Conservation (phyloP, 2,329 filamentous ascomycete species). For the Aspergillus sp. region DNA sequence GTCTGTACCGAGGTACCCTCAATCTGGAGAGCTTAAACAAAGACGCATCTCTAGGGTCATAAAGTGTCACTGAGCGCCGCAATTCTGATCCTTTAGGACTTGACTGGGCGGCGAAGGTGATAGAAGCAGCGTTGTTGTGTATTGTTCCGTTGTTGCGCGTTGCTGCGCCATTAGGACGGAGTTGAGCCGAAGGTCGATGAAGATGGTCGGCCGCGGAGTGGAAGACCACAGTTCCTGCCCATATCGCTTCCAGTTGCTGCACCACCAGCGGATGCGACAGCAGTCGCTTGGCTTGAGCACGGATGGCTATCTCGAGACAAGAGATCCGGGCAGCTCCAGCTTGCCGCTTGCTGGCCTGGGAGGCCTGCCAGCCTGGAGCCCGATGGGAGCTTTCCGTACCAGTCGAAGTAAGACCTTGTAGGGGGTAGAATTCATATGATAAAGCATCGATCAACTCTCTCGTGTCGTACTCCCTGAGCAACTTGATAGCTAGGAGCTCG, state of each 20-base stretch:
- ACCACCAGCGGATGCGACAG: constrained; percentile 88
- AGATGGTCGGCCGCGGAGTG: constrained; percentile 84
- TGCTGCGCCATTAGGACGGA: constrained; percentile 21
- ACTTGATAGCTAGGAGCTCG: constrained; percentile 83
- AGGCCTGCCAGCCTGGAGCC: constrained; percentile 31
- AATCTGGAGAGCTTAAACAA: constrained; percentile 88
- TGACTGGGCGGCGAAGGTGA: constrained; percentile 9
- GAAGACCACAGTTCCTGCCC: constrained; percentile 93
- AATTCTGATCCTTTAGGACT: constrained; percentile 22
- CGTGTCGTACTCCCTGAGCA: constrained; percentile 86
- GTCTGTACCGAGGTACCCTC: constrained; percentile 86
- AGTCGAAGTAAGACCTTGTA: constrained; percentile 67
- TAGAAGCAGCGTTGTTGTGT: constrained; percentile 27
- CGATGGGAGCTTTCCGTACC: constrained; percentile 36
- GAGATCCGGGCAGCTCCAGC: constrained; percentile 74
- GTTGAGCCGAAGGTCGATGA: constrained; percentile 60
- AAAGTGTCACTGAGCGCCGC: constrained; percentile 77
- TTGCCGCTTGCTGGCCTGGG: constrained; percentile 46
- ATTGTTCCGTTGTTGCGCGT: constrained; percentile 27
- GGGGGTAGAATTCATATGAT: constrained; percentile 90
- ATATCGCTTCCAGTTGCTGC: constrained; percentile 94
- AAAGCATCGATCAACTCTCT: constrained; percentile 90
- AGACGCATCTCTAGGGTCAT: constrained; percentile 87
- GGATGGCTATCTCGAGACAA: constrained; percentile 88
- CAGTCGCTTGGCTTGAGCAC: constrained; percentile 88